Evolutionary conservation across 2,329 filamentous ascomycete genomes (phyloP).

Genomic region (Mariannaea elegans): DNA sequence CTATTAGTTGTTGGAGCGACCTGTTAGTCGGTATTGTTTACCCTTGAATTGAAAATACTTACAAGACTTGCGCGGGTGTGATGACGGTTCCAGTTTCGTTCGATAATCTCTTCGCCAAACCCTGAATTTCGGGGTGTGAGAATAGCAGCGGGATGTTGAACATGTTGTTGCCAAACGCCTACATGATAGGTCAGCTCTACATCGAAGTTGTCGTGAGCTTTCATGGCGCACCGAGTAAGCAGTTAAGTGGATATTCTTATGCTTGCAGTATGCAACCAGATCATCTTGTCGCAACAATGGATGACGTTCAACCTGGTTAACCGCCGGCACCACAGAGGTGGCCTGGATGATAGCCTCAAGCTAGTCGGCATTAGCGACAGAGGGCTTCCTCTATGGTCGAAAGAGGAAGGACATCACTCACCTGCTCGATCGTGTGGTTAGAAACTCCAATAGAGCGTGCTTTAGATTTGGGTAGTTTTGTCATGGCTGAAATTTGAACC

Average conservation of each 20-base stretch:
- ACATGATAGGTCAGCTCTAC: background rate
- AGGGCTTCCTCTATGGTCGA: background rate
- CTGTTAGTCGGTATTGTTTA: background rate
- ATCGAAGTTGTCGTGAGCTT: background rate
- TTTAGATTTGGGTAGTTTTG: conserved; percentile 65
- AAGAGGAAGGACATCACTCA: conserved; percentile 18
- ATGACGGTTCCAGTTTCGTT: conserved; percentile 42
- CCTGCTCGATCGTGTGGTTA: conserved; percentile 70
- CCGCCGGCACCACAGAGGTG: conserved; percentile 64
- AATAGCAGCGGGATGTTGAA: conserved; percentile 57
- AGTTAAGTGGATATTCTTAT: conserved; percentile 70
- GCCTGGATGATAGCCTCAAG: conserved; percentile 62
- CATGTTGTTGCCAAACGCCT: conserved; percentile 53
- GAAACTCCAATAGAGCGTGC: conserved; percentile 74
- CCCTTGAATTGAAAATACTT: background rate
- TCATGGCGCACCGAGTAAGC: conserved; percentile 60
- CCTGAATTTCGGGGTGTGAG: conserved; percentile 62
- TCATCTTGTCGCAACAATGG: conserved; percentile 64
- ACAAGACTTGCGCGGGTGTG: conserved; percentile 51
- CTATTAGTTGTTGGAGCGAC: background rate
- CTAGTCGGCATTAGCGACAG: conserved; percentile 24
- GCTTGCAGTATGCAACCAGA: conserved; percentile 65
- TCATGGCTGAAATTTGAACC: too few relatives aligned
- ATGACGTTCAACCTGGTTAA: conserved; percentile 74
- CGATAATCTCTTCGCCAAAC: conserved; percentile 58